These are phyloP conservation scores for Avicennia marina DNA, from an alignment of 257 asterid species.

Conservation along the genomic window DNA sequence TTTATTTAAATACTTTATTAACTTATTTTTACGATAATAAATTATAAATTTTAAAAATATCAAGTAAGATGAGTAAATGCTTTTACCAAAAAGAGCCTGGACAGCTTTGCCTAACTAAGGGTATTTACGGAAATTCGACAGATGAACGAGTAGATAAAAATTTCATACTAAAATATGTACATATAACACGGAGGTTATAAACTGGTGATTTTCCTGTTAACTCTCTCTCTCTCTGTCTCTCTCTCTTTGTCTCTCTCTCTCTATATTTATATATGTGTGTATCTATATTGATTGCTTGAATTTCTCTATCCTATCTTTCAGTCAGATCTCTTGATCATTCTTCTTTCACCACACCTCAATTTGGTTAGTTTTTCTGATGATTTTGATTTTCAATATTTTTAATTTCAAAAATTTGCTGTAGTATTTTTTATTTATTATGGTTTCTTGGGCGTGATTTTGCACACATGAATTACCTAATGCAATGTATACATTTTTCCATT, in stretches of 20 bases:
- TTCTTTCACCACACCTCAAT: conserved; percentile 21
- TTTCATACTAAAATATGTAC: conserved; percentile 3
- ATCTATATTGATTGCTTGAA: conserved; percentile 24
- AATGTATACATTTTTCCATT: conserved; percentile 29
- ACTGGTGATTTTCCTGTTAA: conserved; percentile 34
- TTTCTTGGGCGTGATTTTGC: conserved; percentile 10
- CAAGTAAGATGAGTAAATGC: too few species aligned
- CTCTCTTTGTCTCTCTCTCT: conserved; percentile 33
- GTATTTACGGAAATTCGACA: conserved; percentile 3
- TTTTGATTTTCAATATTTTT: neutral
- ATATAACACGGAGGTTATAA: conserved; percentile 14
- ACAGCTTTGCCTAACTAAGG: neutral
- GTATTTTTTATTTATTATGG: conserved; percentile 5
- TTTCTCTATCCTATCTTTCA: conserved; percentile 16
- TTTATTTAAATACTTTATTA: too few species aligned
- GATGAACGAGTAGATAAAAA: conserved; percentile 8
- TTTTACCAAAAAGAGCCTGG: conserved; percentile 7
- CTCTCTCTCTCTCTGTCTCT: too few species aligned
- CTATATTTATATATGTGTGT: too few species aligned
- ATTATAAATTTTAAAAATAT: too few species aligned
- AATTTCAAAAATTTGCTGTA: neutral
- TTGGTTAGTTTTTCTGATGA: conserved; percentile 23
- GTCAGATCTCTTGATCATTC: conserved; percentile 34
- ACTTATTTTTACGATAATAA: neutral
- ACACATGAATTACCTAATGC: conserved; percentile 15